These are phyloP conservation scores for Voacanga thouarsii DNA, from an alignment of 257 asterid species.

Conservation along the genomic window DNA sequence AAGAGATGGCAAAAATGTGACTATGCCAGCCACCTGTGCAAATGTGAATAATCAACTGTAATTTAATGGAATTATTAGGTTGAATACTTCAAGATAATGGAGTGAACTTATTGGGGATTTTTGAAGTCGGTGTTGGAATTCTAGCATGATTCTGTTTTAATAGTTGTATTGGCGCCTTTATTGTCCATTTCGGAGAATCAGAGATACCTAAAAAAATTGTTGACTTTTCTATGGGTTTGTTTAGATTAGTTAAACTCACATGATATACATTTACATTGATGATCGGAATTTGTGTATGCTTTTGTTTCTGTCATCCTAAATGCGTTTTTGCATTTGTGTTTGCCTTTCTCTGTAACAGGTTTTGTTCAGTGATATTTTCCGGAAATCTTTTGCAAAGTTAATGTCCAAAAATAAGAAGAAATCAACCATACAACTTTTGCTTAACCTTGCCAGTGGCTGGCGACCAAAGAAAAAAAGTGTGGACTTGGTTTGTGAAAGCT, in stretches of 20 bases:
- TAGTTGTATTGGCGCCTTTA: neutral
- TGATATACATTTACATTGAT: neutral
- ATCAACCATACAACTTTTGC: constrained; percentile 33
- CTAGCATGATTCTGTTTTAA: neutral
- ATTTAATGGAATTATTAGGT: neutral
- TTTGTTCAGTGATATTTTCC: constrained; percentile 50
- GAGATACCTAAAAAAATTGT: neutral
- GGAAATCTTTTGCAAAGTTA: constrained; percentile 46
- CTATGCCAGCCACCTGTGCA: neutral
- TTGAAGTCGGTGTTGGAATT: neutral
- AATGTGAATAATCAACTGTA: neutral
- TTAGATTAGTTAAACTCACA: neutral
- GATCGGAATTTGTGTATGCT: neutral
- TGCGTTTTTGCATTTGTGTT: neutral
- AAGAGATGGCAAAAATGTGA: neutral
- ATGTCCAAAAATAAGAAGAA: constrained; percentile 30
- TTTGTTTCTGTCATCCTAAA: neutral
- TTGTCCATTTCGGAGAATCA: neutral
- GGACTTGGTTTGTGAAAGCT: constrained; percentile 42
- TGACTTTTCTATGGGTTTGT: neutral
- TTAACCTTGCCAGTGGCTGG: constrained; percentile 69
- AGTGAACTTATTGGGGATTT: neutral
- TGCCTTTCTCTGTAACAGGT: constrained; percentile 33
- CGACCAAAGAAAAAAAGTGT: constrained; percentile 52
- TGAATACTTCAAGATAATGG: neutral